phyloP scores from a whole-genome alignment of 108 stramenopile species.

The Cyclotella atomus region DNA sequence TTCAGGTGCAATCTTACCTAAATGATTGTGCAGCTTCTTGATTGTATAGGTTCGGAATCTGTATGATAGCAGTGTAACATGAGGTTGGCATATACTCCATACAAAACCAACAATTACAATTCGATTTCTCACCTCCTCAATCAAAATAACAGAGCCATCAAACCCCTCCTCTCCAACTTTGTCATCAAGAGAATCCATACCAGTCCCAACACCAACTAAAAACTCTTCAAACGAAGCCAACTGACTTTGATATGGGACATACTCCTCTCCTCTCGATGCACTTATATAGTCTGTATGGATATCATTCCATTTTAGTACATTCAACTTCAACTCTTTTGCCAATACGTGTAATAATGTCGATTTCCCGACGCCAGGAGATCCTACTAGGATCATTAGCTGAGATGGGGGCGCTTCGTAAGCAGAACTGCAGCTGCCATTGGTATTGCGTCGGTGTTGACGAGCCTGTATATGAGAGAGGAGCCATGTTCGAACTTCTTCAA shows the following conservation, averaged over 20 bases:
- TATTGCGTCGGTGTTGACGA: constrained; percentile 24
- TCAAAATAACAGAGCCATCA: constrained; percentile 56
- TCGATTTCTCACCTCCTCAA: constrained; percentile 62
- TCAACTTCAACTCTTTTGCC: constrained; percentile 59
- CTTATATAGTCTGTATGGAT: constrained; percentile 21
- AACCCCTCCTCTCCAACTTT: not conserved
- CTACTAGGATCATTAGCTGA: constrained; percentile 76
- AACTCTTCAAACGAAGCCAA: constrained; percentile 80
- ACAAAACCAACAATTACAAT: not conserved
- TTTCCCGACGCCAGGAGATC: constrained; percentile 83
- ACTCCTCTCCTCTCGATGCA: not conserved
- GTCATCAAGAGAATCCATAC: constrained; percentile 54
- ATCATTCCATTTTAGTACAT: constrained; percentile 75
- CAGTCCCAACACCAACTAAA: constrained; percentile 58
- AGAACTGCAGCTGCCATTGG: not conserved
- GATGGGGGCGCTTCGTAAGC: not conserved
- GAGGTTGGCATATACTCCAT: not conserved
- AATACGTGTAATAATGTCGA: constrained; percentile 64
- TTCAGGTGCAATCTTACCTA: constrained; percentile 30
- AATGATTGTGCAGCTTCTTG: constrained; percentile 57
- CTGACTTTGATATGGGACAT: constrained; percentile 51
- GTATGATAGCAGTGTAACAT: not conserved
- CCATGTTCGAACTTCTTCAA: constrained; percentile 69
- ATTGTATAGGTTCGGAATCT: constrained; percentile 68
- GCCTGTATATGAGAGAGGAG: constrained; percentile 22